Conservation (phyloP, 23 red algal genomes). For the Gracilaria caudata region DNA sequence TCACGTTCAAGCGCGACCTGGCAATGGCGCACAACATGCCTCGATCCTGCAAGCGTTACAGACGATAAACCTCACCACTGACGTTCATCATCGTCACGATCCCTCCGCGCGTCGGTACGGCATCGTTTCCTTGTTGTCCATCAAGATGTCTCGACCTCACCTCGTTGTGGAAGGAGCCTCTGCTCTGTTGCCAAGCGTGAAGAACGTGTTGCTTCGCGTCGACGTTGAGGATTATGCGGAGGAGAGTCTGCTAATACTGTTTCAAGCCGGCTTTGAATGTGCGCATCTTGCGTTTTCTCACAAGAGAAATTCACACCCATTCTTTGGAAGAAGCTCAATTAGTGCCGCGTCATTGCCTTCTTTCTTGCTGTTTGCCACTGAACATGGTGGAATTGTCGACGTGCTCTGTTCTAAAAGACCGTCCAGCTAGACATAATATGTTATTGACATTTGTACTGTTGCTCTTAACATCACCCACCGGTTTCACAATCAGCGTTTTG, state of each 20-base stretch:
- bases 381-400: neutral
- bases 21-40: neutral
- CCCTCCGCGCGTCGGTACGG: neutral
- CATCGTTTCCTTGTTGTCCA: slow-evolving; percentile 5
- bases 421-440: neutral
- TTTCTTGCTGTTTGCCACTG: slow-evolving; percentile 3
- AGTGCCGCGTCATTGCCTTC: neutral
- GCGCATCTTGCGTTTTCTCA: slow-evolving; percentile 17
- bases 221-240: neutral
- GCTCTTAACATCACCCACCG: neutral
- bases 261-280: slow-evolving; percentile 26
- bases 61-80: neutral
- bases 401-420: slow-evolving; percentile 2
- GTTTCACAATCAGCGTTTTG: neutral
- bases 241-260: neutral
- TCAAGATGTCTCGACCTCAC: neutral
- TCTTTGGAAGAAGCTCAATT: slow-evolving; percentile 34
- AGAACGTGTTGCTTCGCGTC: slow-evolving; percentile 4
- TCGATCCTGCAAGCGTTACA: slow-evolving; percentile 1
- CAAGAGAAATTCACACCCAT: neutral
- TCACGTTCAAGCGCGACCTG: neutral
- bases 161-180: neutral
- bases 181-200: neutral
- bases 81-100: neutral
- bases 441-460: neutral